Evolutionary conservation across 2,329 filamentous ascomycete genomes (phyloP).

Genomic region (Aspergillus sp.): DNA sequence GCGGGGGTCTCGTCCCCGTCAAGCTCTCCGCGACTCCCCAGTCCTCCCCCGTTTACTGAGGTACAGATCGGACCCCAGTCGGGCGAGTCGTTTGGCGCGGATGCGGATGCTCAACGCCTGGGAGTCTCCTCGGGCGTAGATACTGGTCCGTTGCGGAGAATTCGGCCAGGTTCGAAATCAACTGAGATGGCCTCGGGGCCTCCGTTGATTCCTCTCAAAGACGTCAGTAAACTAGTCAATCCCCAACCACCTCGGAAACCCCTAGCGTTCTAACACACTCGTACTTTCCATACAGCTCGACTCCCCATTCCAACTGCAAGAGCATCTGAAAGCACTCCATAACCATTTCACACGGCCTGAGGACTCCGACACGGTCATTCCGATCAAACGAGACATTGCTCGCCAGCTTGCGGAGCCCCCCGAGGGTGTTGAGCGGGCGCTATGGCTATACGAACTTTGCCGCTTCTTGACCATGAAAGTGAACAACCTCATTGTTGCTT

Average conservation of each 20-base stretch:
- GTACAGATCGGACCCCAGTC: constrained; percentile 85
- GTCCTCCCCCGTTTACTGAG: constrained; percentile 90
- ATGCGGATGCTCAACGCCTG: constrained; percentile 52
- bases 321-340: constrained; percentile 92
- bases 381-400: constrained; percentile 76
- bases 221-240: constrained; percentile 57
- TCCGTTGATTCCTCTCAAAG: constrained; percentile 78
- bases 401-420: constrained; percentile 76
- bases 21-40: constrained; percentile 88
- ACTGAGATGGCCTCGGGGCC: constrained; percentile 90
- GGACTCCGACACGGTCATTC: constrained; percentile 59
- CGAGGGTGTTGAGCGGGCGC: constrained; percentile 74
- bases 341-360: constrained; percentile 71
- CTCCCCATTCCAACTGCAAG: constrained; percentile 94
- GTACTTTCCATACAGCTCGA: constrained; percentile 66
- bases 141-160: constrained; percentile 74
- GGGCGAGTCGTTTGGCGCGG: constrained; percentile 58
- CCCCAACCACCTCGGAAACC: not conserved
- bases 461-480: constrained; percentile 94
- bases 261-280: constrained; percentile 3
- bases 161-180: constrained; percentile 89
- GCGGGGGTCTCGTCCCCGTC: constrained; percentile 53
- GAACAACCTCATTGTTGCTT: constrained; percentile 87
- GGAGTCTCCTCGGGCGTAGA: constrained; percentile 62
- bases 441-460: constrained; percentile 98